phyloP scores from a whole-genome alignment of 2,329 filamentous ascomycete species.

The Hymenotorrendiella dingleyae region DNA sequence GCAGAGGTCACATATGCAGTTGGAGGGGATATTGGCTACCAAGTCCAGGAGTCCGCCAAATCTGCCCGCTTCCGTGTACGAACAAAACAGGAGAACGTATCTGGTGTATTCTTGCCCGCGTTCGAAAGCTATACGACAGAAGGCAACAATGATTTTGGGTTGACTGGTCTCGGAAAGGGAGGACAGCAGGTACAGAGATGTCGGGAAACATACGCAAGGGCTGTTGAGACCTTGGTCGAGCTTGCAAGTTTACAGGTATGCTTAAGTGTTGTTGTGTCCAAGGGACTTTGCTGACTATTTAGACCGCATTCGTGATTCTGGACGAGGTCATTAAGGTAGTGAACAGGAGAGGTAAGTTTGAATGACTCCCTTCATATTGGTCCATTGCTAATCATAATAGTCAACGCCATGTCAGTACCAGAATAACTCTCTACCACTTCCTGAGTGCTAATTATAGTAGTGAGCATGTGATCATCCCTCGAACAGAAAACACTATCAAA shows the following conservation, averaged over 20 bases:
- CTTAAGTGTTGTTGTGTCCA: background rate
- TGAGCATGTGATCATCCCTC: conserved; percentile 92
- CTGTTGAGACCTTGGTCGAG: conserved; percentile 93
- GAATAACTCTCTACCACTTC: background rate
- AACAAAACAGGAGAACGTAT: conserved; percentile 97
- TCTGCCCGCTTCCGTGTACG: conserved; percentile 87
- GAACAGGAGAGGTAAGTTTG: conserved; percentile 74
- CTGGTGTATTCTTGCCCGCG: conserved; percentile 85
- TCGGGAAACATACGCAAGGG: conserved; percentile 90
- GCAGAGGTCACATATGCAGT: conserved; percentile 97
- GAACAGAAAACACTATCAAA: conserved; percentile 99
- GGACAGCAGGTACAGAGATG: conserved; percentile 95
- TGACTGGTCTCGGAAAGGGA: conserved; percentile 93
- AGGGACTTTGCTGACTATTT: conserved; percentile 10
- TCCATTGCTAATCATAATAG: conserved; percentile 38
- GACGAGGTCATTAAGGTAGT: conserved; percentile 99
- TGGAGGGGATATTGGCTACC: conserved; percentile 91
- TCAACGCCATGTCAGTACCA: conserved; percentile 86
- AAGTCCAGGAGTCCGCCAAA: conserved; percentile 94
- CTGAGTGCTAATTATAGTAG: conserved; percentile 34
- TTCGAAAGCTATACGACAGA: conserved; percentile 90
- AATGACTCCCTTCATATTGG: background rate
- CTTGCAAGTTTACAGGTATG: conserved; percentile 78
- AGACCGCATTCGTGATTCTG: conserved; percentile 94
- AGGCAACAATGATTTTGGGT: conserved; percentile 88